Conservation (phyloP, 1,284 basidiomycete genomes). For the Cystobasidium sp. region DNA sequence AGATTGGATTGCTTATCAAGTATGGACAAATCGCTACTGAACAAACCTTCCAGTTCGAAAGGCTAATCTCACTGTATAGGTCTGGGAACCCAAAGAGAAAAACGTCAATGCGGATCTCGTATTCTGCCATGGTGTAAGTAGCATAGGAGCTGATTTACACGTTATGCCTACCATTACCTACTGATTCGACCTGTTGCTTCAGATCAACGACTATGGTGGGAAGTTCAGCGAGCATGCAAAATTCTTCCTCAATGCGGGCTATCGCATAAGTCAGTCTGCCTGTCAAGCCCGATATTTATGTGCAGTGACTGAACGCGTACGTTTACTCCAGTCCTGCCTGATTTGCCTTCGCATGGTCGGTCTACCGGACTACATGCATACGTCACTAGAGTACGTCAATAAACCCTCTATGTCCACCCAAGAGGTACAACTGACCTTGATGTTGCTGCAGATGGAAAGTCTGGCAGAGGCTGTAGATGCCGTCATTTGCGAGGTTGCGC, state of each 20-base stretch:
- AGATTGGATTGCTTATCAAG: conserved; percentile 42
- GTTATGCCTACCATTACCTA: background rate
- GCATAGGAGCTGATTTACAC: background rate
- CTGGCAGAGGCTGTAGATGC: conserved; percentile 48
- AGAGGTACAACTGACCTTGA: background rate
- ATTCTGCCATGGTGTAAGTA: conserved; percentile 26
- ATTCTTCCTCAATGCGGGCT: conserved; percentile 49
- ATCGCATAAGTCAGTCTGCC: conserved; percentile 12
- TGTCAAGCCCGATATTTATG: background rate
- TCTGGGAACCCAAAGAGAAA: conserved; percentile 49
- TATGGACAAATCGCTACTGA: background rate
- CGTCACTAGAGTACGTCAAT: conserved; percentile 40
- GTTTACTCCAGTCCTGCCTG: conserved; percentile 46
- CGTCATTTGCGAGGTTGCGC: conserved; percentile 47
- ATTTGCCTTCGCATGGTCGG: conserved; percentile 51
- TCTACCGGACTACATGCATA: conserved; percentile 51
- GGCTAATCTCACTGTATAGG: conserved; percentile 42
- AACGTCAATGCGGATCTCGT: conserved; percentile 36
- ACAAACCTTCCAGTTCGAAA: background rate
- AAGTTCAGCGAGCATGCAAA: conserved; percentile 50
- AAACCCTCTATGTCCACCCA: background rate
- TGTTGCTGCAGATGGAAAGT: conserved; percentile 21
- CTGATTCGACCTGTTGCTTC: conserved; percentile 41
- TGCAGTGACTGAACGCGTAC: background rate
- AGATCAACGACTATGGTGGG: conserved; percentile 51